Base-by-base conservation (phyloP, 148 eudicot genomes). In the Chenopodium formosanum region DNA sequence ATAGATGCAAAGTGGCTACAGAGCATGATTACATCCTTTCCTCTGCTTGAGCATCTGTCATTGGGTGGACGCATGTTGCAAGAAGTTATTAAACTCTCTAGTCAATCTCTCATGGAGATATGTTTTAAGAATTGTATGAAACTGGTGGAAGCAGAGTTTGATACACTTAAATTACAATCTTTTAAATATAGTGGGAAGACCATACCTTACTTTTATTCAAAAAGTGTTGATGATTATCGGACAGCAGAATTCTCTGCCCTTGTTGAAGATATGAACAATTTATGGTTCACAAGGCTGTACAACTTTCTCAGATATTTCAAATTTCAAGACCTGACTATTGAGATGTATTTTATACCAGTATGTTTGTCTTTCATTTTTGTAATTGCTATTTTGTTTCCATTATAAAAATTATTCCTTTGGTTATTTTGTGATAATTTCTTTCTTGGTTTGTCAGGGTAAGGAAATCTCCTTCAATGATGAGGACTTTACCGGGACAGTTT, bases 261-360 rank as follows among this genome's bases (percentile, higher is more conserved):
- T 8, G 17, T 70, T 14, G 40, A 23, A 37, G 50, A 82, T 40
- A 76, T 76, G 75, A 47, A 76, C 72, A 50, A 60, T 58, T 34
- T 74, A 11, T 82, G 80, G 75, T 82, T 82, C 75, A 34, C 25
- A 22, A 70, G 66, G n/a, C 37, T 76, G 75, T 53, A 69, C 80
- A 76, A 52, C 69, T 82, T 82, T 47, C 74, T 82, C 60, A 22
- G 23, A 68, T 62, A 76, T 9, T 69, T 56, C 72, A 76, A 29
- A 69, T 82, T 76, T 20, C 79, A 82, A 68, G 80, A 76, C 46
- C 40, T 82, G 69, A 69, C 47, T n/a, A 27, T 82, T 40, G 14
- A 20, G 10, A 50, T 69, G 56, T 52, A n/a, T 67, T 64, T 63
- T 62, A 75, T 22, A 69, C 23, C 13, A 63, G 84, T 82, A 82